Evolutionary conservation across 202 grass and related monocot species (phyloP).

Genomic region (Sporobolus alterniflorus): DNA sequence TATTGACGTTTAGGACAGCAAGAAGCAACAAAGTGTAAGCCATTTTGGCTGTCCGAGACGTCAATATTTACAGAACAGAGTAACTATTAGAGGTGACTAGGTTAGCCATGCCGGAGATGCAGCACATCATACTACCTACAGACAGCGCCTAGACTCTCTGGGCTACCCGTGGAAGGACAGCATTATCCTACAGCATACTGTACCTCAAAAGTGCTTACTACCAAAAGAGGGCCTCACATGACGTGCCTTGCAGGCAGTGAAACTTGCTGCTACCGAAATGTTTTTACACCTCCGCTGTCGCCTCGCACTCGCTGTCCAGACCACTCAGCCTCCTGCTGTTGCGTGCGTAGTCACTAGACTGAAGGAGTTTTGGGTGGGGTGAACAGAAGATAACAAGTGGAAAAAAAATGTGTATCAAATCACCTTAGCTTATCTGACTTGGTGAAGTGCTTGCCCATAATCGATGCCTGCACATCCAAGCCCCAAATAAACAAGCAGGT

Average conservation of each 20-base stretch:
- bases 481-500: slow-evolving; percentile 16
- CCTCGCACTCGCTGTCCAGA: slow-evolving; percentile 58
- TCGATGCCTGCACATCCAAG: slow-evolving; percentile 76
- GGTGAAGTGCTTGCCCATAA: slow-evolving; percentile 94
- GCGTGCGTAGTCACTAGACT: not conserved
- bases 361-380: not conserved
- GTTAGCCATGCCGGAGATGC: slow-evolving; percentile 41
- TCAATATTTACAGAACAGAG: no score
- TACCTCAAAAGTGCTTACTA: slow-evolving; percentile 7
- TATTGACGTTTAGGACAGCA: no score
- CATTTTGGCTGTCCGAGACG: no score
- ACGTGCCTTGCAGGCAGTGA: not conserved
- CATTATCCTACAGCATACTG: slow-evolving; percentile 23
- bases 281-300: slow-evolving; percentile 30
- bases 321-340: slow-evolving; percentile 60
- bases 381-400: not conserved
- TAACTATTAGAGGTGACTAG: not conserved
- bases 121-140: slow-evolving; percentile 36
- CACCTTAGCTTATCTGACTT: slow-evolving; percentile 95
- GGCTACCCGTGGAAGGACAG: slow-evolving; percentile 14
- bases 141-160: slow-evolving; percentile 9
- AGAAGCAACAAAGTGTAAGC: no score
- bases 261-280: not conserved
- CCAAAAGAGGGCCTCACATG: slow-evolving; percentile 7
- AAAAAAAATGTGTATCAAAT: slow-evolving; percentile 30